Evolutionary conservation across 768 basidiomycete species (phyloP).

Genomic region (Pleurotus cornucopiae): DNA sequence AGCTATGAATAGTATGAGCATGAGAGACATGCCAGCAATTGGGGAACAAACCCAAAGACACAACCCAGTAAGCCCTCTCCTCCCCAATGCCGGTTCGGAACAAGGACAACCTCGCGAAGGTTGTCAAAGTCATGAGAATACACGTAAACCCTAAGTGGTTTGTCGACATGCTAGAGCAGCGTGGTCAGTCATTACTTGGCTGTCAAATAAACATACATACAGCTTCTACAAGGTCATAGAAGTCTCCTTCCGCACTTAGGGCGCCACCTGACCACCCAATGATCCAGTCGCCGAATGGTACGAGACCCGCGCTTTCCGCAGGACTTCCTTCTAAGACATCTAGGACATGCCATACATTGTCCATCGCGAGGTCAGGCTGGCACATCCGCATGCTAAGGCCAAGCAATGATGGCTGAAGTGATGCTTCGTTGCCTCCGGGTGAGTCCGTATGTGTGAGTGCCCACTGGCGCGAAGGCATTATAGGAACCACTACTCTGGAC

Average conservation of each 20-base stretch:
- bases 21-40: not conserved
- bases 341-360: constrained; percentile 97
- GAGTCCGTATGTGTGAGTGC: constrained; percentile 39
- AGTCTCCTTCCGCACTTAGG: constrained; percentile 87
- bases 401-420: constrained; percentile 79
- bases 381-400: constrained; percentile 94
- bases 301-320: constrained; percentile 93
- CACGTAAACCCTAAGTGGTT: constrained; percentile 90
- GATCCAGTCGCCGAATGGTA: constrained; percentile 75
- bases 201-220: constrained; percentile 38
- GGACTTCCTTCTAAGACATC: constrained; percentile 96
- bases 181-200: not conserved
- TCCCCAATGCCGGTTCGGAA: constrained; percentile 97
- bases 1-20: constrained; percentile 39
- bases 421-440: constrained; percentile 32
- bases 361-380: constrained; percentile 80
- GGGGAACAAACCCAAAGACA: constrained; percentile 77
- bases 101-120: constrained; percentile 86
- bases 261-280: constrained; percentile 95
- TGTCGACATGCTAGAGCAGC: constrained; percentile 75
- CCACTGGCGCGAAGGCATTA: constrained; percentile 86
- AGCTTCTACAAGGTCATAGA: constrained; percentile 92
- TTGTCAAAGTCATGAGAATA: constrained; percentile 97
- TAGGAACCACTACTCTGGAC: constrained; percentile 61
- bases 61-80: constrained; percentile 94